Percentiles rank a stretch among this genome's conserved stretches.
These are phyloP conservation scores for Malus fusca DNA, from an alignment of 306 rosid genomes.

Conservation along the genomic window DNA sequence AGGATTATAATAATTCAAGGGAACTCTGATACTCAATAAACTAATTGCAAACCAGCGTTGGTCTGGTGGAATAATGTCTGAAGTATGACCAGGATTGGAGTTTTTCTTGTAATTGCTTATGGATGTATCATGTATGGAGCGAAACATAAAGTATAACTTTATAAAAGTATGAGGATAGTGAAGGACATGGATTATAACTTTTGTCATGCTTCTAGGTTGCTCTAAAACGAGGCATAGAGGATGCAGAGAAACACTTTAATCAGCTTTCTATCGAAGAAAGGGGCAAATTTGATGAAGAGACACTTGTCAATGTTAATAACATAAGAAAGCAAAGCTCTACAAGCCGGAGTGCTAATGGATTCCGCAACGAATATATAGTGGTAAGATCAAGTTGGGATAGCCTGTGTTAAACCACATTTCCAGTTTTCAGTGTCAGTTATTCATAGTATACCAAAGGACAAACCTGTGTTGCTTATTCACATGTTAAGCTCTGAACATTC, in stretches of 20 bases:
- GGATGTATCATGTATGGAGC: not conserved
- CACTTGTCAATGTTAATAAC: conserved; percentile 85
- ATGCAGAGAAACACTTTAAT: conserved; percentile 86
- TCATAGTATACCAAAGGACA: not conserved
- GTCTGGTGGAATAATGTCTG: not conserved
- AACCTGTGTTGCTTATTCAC: not conserved
- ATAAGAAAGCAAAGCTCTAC: conserved; percentile 71
- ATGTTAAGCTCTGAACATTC: not conserved
- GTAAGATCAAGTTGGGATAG: conserved; percentile 31
- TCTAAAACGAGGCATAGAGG: conserved; percentile 72
- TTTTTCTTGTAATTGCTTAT: not conserved
- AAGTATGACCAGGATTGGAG: not conserved
- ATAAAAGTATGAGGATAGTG: conserved; percentile 4
- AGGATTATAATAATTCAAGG: not conserved
- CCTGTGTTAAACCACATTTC: not conserved
- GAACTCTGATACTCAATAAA: not conserved
- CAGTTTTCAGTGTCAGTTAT: not conserved
- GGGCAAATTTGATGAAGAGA: conserved; percentile 97
- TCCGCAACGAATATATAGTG: conserved; percentile 96
- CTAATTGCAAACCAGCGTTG: not conserved
- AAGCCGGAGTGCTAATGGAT: conserved; percentile 70
- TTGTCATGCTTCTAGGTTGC: conserved; percentile 51
- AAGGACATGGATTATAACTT: conserved; percentile 11
- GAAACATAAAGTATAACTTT: too few relatives aligned
- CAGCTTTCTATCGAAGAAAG: conserved; percentile 96